Conservation (phyloP, 2,329 filamentous ascomycete genomes). For the Hymenoscyphus linearis region DNA sequence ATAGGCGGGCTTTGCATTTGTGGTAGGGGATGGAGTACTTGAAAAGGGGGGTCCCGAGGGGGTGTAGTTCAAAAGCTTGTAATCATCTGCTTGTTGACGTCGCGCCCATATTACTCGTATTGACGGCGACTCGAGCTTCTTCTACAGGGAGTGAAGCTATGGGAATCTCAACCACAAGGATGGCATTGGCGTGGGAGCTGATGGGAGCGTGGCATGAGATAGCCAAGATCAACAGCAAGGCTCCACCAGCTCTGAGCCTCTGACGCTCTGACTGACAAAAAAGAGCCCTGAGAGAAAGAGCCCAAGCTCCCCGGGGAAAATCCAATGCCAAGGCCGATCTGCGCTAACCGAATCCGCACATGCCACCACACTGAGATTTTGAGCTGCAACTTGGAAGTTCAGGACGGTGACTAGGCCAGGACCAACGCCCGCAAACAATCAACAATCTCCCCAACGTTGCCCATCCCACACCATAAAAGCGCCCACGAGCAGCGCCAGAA, state of each 20-base stretch:
- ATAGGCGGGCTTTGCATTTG: slow-evolving; percentile 14
- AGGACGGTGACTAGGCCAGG: neutral
- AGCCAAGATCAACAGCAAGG: too few relatives aligned
- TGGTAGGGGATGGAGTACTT: neutral
- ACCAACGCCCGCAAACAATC: slow-evolving; percentile 1
- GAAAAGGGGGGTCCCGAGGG: neutral
- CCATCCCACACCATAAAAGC: neutral
- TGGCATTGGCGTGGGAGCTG: neutral
- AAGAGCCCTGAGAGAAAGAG: too few relatives aligned
- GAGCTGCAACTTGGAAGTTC: neutral
- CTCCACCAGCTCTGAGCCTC: too few relatives aligned
- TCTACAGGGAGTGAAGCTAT: neutral
- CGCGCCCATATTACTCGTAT: neutral
- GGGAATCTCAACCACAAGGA: neutral
- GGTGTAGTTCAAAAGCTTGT: neutral
- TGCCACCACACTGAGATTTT: slow-evolving; percentile 7
- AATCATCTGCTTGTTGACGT: neutral
- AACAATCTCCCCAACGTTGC: neutral
- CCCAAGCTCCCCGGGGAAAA: neutral
- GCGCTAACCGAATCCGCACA: slow-evolving; percentile 4
- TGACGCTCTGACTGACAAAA: too few relatives aligned
- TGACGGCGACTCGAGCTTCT: neutral
- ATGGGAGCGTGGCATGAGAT: too few relatives aligned
- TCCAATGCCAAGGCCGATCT: neutral
- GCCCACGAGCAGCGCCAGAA: neutral